Percentiles rank a stretch among this genome's conserved stretches.
These are phyloP conservation scores for Quaeritorhiza haematococci DNA, from an alignment of 371 early-diverging fungal genomes.

Conservation along the genomic window DNA sequence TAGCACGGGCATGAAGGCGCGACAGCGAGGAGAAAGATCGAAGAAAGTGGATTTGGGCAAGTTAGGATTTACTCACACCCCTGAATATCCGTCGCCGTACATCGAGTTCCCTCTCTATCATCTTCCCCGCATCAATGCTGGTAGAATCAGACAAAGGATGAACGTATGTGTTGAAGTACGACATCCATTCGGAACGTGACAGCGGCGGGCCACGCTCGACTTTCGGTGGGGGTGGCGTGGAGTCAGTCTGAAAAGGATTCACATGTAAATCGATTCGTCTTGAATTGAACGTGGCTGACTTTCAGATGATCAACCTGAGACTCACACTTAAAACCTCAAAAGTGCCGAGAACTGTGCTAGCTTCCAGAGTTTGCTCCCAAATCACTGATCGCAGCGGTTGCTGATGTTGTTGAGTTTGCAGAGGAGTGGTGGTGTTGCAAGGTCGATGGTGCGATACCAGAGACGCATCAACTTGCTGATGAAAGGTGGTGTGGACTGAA, in stretches of 20 bases:
- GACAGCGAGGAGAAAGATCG: too few species aligned
- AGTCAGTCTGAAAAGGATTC: slow-evolving; percentile 13
- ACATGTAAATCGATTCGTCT: background rate
- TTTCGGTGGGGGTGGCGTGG: slow-evolving; percentile 21
- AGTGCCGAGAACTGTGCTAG: slow-evolving; percentile 53
- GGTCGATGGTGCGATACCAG: too few species aligned
- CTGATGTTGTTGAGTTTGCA: too few species aligned
- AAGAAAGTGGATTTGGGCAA: too few species aligned
- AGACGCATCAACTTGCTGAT: too few species aligned
- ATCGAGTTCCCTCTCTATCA: slow-evolving; percentile 5
- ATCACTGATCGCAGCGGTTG: too few species aligned
- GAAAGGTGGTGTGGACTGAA: too few species aligned
- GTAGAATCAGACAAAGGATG: background rate
- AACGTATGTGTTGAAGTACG: slow-evolving; percentile 12
- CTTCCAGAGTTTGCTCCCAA: slow-evolving; percentile 51
- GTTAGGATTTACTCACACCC: slow-evolving; percentile 9
- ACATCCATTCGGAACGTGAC: slow-evolving; percentile 17
- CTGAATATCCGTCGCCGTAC: slow-evolving; percentile 16
- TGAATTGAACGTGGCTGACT: background rate
- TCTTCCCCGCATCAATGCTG: slow-evolving; percentile 5
- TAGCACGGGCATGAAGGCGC: too few species aligned
- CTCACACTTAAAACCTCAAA: slow-evolving; percentile 60
- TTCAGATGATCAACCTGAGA: background rate
- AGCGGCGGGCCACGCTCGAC: slow-evolving; percentile 12
- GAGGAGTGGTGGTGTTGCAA: too few species aligned